phyloP scores from a whole-genome alignment of 1,284 basidiomycete genomes.

The Ustilago sp. region DNA sequence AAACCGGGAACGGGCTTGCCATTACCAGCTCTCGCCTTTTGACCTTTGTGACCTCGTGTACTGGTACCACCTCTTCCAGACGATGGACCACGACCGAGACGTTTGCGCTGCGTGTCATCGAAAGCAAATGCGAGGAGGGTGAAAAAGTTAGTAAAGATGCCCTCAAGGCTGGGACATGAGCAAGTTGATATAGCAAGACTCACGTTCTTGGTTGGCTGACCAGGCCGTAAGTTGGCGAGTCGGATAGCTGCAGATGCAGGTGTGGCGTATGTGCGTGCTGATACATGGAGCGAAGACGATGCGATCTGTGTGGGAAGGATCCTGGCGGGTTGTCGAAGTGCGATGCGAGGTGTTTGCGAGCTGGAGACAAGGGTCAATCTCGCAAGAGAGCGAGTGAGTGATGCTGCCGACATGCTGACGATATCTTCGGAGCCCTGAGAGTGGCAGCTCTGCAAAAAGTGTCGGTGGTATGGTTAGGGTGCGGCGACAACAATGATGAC shows the following conservation, averaged over 20 bases:
- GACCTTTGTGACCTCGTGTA: slow-evolving; percentile 94
- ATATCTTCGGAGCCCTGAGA: too few relatives aligned
- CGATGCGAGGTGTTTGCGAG: slow-evolving; percentile 26
- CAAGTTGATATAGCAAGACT: slow-evolving; percentile 2
- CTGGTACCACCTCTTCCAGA: slow-evolving; percentile 91
- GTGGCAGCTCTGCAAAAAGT: too few relatives aligned
- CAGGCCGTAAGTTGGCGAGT: slow-evolving; percentile 47
- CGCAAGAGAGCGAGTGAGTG: slow-evolving; percentile 38
- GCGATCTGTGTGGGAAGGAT: slow-evolving; percentile 19
- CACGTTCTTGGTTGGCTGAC: slow-evolving; percentile 49
- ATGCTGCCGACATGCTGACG: slow-evolving; percentile 35
- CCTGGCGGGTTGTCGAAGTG: slow-evolving; percentile 15
- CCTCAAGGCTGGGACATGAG: neutral
- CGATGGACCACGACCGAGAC: slow-evolving; percentile 90
- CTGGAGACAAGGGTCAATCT: slow-evolving; percentile 30
- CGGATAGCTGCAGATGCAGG: slow-evolving; percentile 34
- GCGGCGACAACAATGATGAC: neutral
- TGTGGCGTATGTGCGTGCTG: slow-evolving; percentile 33
- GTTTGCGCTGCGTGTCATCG: slow-evolving; percentile 77
- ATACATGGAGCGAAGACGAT: slow-evolving; percentile 9
- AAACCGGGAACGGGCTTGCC: slow-evolving; percentile 84
- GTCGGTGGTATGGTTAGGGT: too few relatives aligned
- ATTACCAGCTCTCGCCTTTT: slow-evolving; percentile 90
- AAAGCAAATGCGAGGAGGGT: neutral
- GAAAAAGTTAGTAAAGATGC: neutral